A percentile compares a stretch with the other conserved stretches of the same genome.
phyloP scores from a whole-genome alignment of 345 rosid genomes.

The Eucalyptus sp. region DNA sequence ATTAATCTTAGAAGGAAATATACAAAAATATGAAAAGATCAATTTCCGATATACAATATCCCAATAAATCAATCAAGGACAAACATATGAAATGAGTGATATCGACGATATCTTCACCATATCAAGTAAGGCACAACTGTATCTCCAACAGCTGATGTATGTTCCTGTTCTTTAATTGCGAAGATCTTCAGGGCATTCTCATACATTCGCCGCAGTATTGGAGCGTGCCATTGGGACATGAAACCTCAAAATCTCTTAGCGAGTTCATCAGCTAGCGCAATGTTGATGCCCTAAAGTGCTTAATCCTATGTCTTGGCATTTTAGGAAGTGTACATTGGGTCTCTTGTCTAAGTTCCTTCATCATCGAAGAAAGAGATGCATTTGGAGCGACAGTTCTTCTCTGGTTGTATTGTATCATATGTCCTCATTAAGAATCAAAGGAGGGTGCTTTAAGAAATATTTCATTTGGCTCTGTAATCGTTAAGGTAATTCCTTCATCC shows the following conservation, averaged over 20 bases:
- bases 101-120: too few relatives aligned
- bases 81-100: too few relatives aligned
- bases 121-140: background rate
- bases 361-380: background rate
- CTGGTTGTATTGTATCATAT: background rate
- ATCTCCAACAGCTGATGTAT: background rate
- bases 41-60: too few relatives aligned
- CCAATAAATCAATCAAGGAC: too few relatives aligned
- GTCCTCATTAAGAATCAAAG: background rate
- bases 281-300: background rate
- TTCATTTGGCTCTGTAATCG: background rate
- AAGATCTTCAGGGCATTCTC: slow-evolving; percentile 6
- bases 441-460: background rate
- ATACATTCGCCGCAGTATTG: background rate
- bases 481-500: background rate
- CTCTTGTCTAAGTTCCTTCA: background rate
- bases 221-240: slow-evolving; percentile 8
- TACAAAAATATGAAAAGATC: too few relatives aligned
- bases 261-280: background rate
- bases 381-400: background rate
- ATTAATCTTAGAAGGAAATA: too few relatives aligned
- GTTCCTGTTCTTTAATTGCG: background rate
- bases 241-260: slow-evolving; percentile 10
- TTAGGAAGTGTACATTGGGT: background rate
- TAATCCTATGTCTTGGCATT: background rate